Percentiles rank a stretch among this genome's conserved stretches.
phyloP scores from a whole-genome alignment of 176 grass and related monocot genomes.

The Poa annua region DNA sequence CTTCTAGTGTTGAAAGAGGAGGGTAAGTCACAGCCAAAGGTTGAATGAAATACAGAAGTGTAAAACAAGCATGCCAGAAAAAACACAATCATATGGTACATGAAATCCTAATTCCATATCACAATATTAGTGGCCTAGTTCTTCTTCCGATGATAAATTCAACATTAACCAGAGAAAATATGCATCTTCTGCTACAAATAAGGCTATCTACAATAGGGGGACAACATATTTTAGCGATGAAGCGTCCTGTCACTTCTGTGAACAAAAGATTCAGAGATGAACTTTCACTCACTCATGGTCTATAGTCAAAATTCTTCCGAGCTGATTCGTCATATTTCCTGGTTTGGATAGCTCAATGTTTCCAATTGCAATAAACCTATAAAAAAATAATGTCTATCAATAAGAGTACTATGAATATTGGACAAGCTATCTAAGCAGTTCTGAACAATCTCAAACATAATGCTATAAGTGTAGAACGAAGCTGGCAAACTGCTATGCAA shows the following conservation, averaged over 20 bases:
- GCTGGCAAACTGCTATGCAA: background rate
- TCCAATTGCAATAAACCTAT: slow-evolving; percentile 78
- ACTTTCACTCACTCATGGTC: slow-evolving; percentile 76
- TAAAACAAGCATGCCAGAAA: background rate
- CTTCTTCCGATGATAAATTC: no score
- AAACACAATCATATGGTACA: no score
- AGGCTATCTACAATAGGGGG: no score
- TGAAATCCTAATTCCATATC: no score
- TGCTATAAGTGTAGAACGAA: slow-evolving; percentile 27
- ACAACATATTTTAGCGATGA: background rate
- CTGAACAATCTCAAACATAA: slow-evolving; percentile 29
- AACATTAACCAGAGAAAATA: no score
- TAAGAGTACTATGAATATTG: slow-evolving; percentile 31
- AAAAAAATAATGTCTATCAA: slow-evolving; percentile 42
- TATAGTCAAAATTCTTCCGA: slow-evolving; percentile 88
- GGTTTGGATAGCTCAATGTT: slow-evolving; percentile 94
- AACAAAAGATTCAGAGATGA: slow-evolving; percentile 30
- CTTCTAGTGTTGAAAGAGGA: background rate
- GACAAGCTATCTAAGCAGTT: slow-evolving; percentile 32
- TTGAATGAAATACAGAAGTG: background rate
- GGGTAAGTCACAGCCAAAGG: background rate
- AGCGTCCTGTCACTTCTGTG: slow-evolving; percentile 20
- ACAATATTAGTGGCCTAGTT: no score
- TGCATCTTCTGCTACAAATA: no score
- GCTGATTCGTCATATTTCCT: slow-evolving; percentile 76